Conservation (phyloP, 495 filamentous ascomycete genomes). For the Immersiella caudata region DNA sequence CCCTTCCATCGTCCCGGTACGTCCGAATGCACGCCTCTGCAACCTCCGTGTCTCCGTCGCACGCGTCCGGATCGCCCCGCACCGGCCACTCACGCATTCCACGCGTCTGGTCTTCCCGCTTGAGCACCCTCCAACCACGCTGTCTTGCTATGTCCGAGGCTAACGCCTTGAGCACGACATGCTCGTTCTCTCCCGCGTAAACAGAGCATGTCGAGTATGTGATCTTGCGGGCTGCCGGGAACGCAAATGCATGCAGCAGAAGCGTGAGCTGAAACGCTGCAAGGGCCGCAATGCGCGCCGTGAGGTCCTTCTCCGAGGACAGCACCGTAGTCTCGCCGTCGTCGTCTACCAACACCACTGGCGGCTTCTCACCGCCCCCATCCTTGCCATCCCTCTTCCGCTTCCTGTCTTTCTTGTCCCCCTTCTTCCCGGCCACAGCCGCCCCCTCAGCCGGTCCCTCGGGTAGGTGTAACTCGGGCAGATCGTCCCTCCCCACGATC, state of each 20-base stretch:
- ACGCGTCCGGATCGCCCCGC: slow-evolving; percentile 69
- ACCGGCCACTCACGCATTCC: slow-evolving; percentile 73
- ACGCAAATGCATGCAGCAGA: slow-evolving; percentile 79
- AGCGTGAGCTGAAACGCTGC: slow-evolving; percentile 77
- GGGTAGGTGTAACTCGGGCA: slow-evolving; percentile 60
- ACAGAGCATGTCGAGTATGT: slow-evolving; percentile 94
- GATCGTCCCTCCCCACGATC: slow-evolving; percentile 84
- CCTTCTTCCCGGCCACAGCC: neutral
- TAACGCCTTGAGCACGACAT: slow-evolving; percentile 73
- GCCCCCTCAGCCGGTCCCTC: slow-evolving; percentile 44
- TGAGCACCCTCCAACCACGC: slow-evolving; percentile 76
- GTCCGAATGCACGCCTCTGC: slow-evolving; percentile 81
- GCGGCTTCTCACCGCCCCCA: slow-evolving; percentile 2
- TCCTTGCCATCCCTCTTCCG: slow-evolving; percentile 43
- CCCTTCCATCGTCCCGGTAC: slow-evolving; percentile 75
- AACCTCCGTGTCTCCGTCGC: slow-evolving; percentile 48
- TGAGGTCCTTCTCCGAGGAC: slow-evolving; percentile 46
- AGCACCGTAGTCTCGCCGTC: slow-evolving; percentile 49
- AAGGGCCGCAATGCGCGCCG: slow-evolving; percentile 67
- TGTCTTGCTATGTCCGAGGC: slow-evolving; percentile 62
- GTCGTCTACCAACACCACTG: slow-evolving; percentile 49
- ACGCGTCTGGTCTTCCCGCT: slow-evolving; percentile 67
- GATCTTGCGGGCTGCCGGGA: slow-evolving; percentile 74
- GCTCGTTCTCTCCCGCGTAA: slow-evolving; percentile 83
- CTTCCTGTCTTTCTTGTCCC: slow-evolving; percentile 11